These are phyloP conservation scores for Tolypocladium cylindrosporum DNA, from an alignment of 2,329 filamentous ascomycete species.

Conservation along the genomic window DNA sequence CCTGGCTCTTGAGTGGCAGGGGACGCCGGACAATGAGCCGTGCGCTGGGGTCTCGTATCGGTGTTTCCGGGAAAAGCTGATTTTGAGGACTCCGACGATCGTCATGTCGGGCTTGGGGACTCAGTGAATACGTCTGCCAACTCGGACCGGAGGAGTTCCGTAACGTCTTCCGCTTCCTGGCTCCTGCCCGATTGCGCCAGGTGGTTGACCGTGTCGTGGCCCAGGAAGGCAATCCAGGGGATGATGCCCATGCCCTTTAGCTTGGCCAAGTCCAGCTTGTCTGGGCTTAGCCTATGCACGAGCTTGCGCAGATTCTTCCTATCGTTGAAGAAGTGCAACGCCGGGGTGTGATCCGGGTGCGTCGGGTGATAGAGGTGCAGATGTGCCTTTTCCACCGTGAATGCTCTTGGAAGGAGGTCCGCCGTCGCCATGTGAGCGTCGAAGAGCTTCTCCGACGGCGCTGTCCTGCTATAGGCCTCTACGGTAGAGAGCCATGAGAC, in stretches of 20 bases:
- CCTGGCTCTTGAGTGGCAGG: background rate
- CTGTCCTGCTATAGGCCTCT: slow-evolving; percentile 32
- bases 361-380: slow-evolving; percentile 45
- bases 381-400: slow-evolving; percentile 39
- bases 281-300: slow-evolving; percentile 12
- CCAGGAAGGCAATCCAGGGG: slow-evolving; percentile 29
- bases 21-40: background rate
- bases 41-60: background rate
- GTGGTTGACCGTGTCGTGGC: slow-evolving; percentile 36
- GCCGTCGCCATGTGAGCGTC: slow-evolving; percentile 41
- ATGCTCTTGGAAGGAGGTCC: slow-evolving; percentile 23
- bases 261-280: slow-evolving; percentile 16
- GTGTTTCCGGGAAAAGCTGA: background rate
- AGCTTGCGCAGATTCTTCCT: slow-evolving; percentile 18
- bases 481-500: slow-evolving; percentile 45
- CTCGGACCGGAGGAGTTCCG: slow-evolving; percentile 25
- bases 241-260: slow-evolving; percentile 19
- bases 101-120: slow-evolving; percentile 12
- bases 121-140: slow-evolving; percentile 19
- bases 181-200: slow-evolving; percentile 29
- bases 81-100: background rate
- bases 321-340: slow-evolving; percentile 34
- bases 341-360: slow-evolving; percentile 34
- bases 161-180: slow-evolving; percentile 30
- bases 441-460: slow-evolving; percentile 38